Evolutionary conservation across 108 stramenopile species (phyloP).

Genomic region (Chaetoceros tenuissimus): DNA sequence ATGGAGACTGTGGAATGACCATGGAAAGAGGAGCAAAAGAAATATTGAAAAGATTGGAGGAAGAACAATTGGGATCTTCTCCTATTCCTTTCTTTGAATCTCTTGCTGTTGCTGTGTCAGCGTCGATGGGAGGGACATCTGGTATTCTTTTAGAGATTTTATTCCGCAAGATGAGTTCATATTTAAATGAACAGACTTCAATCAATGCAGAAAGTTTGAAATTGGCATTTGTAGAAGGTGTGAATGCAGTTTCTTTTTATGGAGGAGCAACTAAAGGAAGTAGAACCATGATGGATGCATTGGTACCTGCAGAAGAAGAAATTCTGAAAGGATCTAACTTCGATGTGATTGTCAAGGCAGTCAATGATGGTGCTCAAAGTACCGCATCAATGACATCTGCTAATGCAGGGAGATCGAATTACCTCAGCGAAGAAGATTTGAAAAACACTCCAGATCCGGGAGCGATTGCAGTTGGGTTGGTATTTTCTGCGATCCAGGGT

Average conservation of each 20-base stretch:
- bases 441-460: slow-evolving; percentile 95
- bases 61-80: slow-evolving; percentile 16
- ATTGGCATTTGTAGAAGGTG: slow-evolving; percentile 73
- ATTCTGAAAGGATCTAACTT: slow-evolving; percentile 8
- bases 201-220: slow-evolving; percentile 45
- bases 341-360: slow-evolving; percentile 36
- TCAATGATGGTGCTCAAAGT: slow-evolving; percentile 68
- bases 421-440: slow-evolving; percentile 70
- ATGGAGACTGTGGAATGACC: slow-evolving; percentile 96
- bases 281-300: slow-evolving; percentile 96
- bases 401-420: slow-evolving; percentile 91
- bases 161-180: slow-evolving; percentile 75
- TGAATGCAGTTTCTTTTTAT: slow-evolving; percentile 81
- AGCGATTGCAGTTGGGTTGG: slow-evolving; percentile 87
- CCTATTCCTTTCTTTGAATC: slow-evolving; percentile 50
- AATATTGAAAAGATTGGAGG: slow-evolving; percentile 46
- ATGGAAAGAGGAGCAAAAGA: slow-evolving; percentile 90
- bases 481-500: slow-evolving; percentile 58
- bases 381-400: slow-evolving; percentile 84
- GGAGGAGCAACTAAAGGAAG: slow-evolving; percentile 89
- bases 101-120: slow-evolving; percentile 75
- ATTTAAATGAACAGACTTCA: slow-evolving; percentile 13
- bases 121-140: slow-evolving; percentile 93
- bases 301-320: slow-evolving; percentile 54
- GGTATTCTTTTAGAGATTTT: slow-evolving; percentile 89